Conservation (phyloP, 1,139 yeast species). For the Lodderomyces orthopsilosis region DNA sequence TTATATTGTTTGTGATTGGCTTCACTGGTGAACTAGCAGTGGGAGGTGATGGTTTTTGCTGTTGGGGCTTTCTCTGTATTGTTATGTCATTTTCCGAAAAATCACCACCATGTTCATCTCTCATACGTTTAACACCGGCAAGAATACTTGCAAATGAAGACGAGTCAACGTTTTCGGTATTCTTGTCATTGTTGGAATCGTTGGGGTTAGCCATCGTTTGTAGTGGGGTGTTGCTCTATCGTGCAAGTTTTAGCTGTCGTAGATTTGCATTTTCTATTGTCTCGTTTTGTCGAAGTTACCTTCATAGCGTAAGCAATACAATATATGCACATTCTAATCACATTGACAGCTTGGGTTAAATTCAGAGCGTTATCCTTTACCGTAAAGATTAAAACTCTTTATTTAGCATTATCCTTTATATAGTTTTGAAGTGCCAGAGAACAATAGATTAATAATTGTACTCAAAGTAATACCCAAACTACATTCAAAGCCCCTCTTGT, state of each 20-base stretch:
- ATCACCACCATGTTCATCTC: conserved; percentile 28
- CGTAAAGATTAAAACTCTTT: too few relatives aligned
- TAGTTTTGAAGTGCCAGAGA: too few relatives aligned
- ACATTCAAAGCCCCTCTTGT: too few relatives aligned
- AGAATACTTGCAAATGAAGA: conserved; percentile 63
- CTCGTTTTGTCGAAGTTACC: too few relatives aligned
- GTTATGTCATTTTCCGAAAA: conserved; percentile 6
- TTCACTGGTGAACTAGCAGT: background rate
- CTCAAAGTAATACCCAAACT: too few relatives aligned
- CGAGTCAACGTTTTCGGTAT: conserved; percentile 30
- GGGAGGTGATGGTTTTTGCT: conserved; percentile 4
- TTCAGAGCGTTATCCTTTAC: too few relatives aligned
- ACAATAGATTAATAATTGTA: too few relatives aligned
- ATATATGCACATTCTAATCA: too few relatives aligned
- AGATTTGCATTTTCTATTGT: too few relatives aligned
- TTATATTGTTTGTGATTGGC: background rate
- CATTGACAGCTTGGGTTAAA: too few relatives aligned
- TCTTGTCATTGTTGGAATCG: background rate
- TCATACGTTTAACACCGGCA: conserved; percentile 57
- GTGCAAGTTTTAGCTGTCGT: background rate
- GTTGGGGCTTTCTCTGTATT: conserved; percentile 2
- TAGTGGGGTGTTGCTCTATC: background rate
- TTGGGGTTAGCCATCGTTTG: background rate
- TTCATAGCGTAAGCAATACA: too few relatives aligned
- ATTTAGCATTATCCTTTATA: too few relatives aligned